phyloP scores from a whole-genome alignment of 257 asterid genomes.

The Nicotiana tabacum region DNA sequence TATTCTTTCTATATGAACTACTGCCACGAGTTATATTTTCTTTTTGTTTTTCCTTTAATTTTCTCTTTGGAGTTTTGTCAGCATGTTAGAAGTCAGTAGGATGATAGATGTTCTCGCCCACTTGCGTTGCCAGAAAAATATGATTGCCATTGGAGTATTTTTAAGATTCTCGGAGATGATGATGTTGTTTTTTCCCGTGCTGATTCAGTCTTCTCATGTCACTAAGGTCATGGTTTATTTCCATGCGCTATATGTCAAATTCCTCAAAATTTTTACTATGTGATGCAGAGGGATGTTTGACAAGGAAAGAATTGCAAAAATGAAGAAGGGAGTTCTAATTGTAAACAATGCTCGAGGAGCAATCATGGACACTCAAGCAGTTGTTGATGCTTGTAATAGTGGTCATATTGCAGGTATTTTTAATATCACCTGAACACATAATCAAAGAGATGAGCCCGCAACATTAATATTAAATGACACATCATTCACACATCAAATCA shows the following conservation, averaged over 20 bases:
- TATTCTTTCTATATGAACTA: background rate
- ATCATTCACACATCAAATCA: background rate
- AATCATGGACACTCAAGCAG: constrained; percentile 98
- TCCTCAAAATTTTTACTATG: background rate
- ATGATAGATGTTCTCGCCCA: background rate
- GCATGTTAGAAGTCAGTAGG: background rate
- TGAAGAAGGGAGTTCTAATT: constrained; percentile 84
- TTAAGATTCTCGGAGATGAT: background rate
- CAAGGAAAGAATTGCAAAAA: constrained; percentile 77
- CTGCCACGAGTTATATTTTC: background rate
- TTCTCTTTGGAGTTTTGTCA: background rate
- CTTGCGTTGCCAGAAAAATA: background rate
- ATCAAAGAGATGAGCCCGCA: background rate
- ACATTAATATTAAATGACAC: background rate
- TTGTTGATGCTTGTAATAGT: constrained; percentile 83
- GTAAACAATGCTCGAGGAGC: constrained; percentile 99
- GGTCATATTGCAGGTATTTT: constrained; percentile 90
- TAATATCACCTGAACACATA: background rate
- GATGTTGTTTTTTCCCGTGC: background rate
- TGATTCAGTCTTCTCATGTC: background rate
- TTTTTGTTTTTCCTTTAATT: background rate
- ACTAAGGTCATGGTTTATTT: background rate
- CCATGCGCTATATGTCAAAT: background rate
- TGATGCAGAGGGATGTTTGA: constrained; percentile 73
- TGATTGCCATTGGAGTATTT: background rate